Percentiles rank a stretch among this genome's conserved stretches.
Evolutionary conservation across 2,329 filamentous ascomycete species (phyloP).

Genomic region (Colletotrichum scovillei): DNA sequence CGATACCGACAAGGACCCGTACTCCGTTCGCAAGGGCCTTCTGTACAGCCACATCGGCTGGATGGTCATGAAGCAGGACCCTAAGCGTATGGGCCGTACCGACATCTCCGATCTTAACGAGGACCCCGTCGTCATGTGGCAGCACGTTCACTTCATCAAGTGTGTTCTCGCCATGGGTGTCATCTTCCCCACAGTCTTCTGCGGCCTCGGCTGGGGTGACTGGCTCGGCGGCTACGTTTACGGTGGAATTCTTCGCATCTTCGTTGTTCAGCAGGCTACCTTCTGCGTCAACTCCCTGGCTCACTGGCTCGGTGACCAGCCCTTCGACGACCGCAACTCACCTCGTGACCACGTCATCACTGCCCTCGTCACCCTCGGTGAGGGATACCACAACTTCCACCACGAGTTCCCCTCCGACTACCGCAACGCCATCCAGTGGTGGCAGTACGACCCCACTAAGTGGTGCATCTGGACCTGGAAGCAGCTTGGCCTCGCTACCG

Average conservation of each 20-base stretch:
- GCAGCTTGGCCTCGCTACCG: slow-evolving; percentile 83
- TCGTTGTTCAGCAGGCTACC: slow-evolving; percentile 91
- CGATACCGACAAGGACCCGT: slow-evolving; percentile 92
- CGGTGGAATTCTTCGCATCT: slow-evolving; percentile 85
- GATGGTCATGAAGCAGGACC: slow-evolving; percentile 96
- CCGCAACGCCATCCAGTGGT: slow-evolving; percentile 91
- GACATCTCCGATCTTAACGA: slow-evolving; percentile 91
- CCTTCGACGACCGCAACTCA: slow-evolving; percentile 92
- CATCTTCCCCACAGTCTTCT: slow-evolving; percentile 78
- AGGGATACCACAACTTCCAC: slow-evolving; percentile 96
- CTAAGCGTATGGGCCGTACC: slow-evolving; percentile 87
- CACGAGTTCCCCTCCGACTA: slow-evolving; percentile 95
- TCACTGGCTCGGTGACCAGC: slow-evolving; percentile 92
- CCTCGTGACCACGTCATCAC: slow-evolving; percentile 90
- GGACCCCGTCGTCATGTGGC: slow-evolving; percentile 86
- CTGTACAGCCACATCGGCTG: slow-evolving; percentile 85
- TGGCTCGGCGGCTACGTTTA: slow-evolving; percentile 87
- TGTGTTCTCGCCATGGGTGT: slow-evolving; percentile 82
- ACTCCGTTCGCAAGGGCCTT: slow-evolving; percentile 89
- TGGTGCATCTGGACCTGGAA: slow-evolving; percentile 90
- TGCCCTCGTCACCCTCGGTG: slow-evolving; percentile 84
- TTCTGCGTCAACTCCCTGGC: slow-evolving; percentile 94
- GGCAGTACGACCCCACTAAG: slow-evolving; percentile 93
- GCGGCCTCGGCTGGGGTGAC: slow-evolving; percentile 84
- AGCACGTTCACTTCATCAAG: slow-evolving; percentile 89